These are phyloP conservation scores for Cryptococcus wingfieldii DNA, from an alignment of 1,284 basidiomycete genomes.

Conservation along the genomic window DNA sequence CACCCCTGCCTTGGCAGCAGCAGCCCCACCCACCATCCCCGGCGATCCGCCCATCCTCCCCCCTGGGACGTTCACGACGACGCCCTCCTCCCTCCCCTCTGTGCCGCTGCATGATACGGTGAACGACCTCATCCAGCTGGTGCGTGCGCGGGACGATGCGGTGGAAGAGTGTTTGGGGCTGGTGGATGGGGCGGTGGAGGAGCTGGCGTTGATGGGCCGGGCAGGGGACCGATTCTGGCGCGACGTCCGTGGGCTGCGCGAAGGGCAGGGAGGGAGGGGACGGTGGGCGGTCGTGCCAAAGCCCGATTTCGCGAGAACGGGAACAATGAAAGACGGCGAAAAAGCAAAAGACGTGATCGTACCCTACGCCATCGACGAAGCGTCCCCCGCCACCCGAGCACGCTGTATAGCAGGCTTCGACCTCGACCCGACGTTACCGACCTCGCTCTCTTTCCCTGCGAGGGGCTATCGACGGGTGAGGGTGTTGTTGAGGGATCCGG, in stretches of 20 bases:
- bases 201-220: constrained; percentile 33
- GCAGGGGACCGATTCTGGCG: constrained; percentile 35
- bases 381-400: constrained; percentile 21
- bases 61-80: constrained; percentile 20
- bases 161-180: constrained; percentile 37
- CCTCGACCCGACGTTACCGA: constrained; percentile 35
- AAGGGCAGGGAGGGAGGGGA: constrained; percentile 19
- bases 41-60: constrained; percentile 38
- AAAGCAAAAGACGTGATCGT: constrained; percentile 45
- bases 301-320: constrained; percentile 34
- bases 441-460: constrained; percentile 34
- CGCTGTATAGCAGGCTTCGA: constrained; percentile 43
- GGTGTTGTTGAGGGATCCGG: constrained; percentile 16
- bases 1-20: background rate
- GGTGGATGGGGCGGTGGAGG: constrained; percentile 41
- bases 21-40: background rate
- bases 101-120: constrained; percentile 17
- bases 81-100: constrained; percentile 11
- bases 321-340: constrained; percentile 10
- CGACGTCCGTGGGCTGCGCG: constrained; percentile 25
- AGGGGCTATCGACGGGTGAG: constrained; percentile 29
- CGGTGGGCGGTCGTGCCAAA: constrained; percentile 43
- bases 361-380: constrained; percentile 47
- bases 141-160: constrained; percentile 35
- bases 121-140: constrained; percentile 30